Evolutionary conservation across 2,329 filamentous ascomycete genomes (phyloP).

Genomic region (Malbranchea zuffiana): DNA sequence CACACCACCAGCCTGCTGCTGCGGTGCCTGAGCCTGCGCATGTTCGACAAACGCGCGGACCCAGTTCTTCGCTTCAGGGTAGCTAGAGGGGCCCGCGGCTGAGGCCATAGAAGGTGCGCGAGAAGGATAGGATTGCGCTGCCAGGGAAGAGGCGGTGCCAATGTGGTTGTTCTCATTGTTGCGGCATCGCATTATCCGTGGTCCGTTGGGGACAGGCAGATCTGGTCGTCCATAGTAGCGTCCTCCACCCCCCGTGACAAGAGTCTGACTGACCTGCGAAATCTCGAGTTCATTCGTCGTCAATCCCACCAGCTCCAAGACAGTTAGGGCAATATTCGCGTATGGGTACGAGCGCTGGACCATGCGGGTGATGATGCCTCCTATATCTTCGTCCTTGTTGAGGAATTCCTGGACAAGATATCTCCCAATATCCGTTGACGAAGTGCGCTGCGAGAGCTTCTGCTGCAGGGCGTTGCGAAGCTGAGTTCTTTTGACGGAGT

Average conservation of each 20-base stretch:
- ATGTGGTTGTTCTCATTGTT: background rate
- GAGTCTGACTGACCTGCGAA: background rate
- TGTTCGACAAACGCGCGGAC: background rate
- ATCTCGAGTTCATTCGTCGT: background rate
- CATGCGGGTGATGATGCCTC: slow-evolving; percentile 12
- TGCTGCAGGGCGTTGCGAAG: slow-evolving; percentile 1
- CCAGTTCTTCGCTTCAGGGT: background rate
- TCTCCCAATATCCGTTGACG: slow-evolving; percentile 13
- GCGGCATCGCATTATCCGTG: background rate
- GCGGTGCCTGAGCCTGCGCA: background rate
- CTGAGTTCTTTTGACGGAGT: slow-evolving; percentile 3
- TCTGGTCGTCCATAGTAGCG: slow-evolving; percentile 1
- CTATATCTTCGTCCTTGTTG: slow-evolving; percentile 12
- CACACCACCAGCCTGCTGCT: background rate
- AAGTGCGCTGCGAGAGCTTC: slow-evolving; percentile 8
- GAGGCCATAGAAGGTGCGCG: too few relatives aligned
- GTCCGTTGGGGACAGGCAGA: background rate
- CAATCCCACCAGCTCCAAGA: slow-evolving; percentile 12
- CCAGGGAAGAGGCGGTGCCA: too few relatives aligned
- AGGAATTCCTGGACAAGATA: slow-evolving; percentile 9
- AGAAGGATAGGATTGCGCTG: too few relatives aligned
- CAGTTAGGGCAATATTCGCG: slow-evolving; percentile 11
- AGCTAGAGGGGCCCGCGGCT: too few relatives aligned
- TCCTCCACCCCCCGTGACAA: background rate
- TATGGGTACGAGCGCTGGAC: slow-evolving; percentile 9